Percentiles rank a stretch among this genome's conserved stretches.
Conservation (phyloP, 108 stramenopile genomes). For the Chaetoceros tenuissimus region DNA sequence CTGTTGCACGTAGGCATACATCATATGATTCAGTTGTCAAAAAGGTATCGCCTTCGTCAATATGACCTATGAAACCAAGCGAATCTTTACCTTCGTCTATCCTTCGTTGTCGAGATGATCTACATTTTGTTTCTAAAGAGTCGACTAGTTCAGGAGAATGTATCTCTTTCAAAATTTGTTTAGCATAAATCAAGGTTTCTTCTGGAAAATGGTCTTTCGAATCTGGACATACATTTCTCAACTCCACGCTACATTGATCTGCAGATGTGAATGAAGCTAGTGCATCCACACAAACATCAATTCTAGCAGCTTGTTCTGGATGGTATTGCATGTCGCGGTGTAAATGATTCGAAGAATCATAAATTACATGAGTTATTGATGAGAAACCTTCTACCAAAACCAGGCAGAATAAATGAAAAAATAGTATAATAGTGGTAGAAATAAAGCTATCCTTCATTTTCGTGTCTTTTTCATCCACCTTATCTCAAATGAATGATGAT, state of each 20-base stretch:
- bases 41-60: constrained; percentile 38
- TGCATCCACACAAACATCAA: constrained; percentile 21
- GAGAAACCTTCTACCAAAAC: too few relatives aligned
- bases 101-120: constrained; percentile 15
- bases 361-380: too few relatives aligned
- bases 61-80: constrained; percentile 37
- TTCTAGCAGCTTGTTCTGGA: constrained; percentile 41
- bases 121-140: constrained; percentile 22
- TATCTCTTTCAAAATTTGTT: constrained; percentile 18
- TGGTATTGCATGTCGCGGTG: constrained; percentile 36
- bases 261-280: constrained; percentile 2
- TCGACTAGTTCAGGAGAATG: constrained; percentile 22
- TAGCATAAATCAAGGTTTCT: constrained; percentile 23
- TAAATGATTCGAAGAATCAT: constrained; percentile 33
- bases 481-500: too few relatives aligned
- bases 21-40: constrained; percentile 33
- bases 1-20: constrained; percentile 38
- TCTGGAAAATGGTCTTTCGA: constrained; percentile 12
- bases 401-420: too few relatives aligned
- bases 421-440: too few relatives aligned
- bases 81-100: constrained; percentile 33
- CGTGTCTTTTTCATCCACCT: too few relatives aligned
- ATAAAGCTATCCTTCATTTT: too few relatives aligned
- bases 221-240: constrained; percentile 16
- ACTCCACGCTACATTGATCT: not conserved